Base-by-base conservation (phyloP, 306 rosid genomes). In the Sechiopsis laciniata region DNA sequence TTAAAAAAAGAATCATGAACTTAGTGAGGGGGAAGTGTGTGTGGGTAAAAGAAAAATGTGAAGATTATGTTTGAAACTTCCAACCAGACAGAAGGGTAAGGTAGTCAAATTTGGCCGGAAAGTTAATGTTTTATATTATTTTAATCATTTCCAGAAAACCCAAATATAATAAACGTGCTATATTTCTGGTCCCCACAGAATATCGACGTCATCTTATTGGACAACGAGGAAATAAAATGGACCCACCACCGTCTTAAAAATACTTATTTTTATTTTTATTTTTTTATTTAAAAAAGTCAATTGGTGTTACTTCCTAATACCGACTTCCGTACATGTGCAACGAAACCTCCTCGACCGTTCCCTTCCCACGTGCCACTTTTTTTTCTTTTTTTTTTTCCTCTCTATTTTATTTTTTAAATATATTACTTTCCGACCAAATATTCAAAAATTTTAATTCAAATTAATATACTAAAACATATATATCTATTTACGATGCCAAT, bases 351-450 rank as follows among this genome's bases (percentile, higher is more conserved):
- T 53, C 61, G 65, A 78, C 70, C 62, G 59, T 68, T 75, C 75
- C 13, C 55, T n/a, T n/a, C 76, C 83, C 73, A 79, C 88, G 82
- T 79, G 85, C 73, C 45, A 48, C 4, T n/a, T 66, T 26, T 11
- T 12, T 4, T n/a, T 2, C 5, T n/a, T 66, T 26, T 67, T 19
- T 61, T 10, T 14, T 21, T 2, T 0, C 7, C 46, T 7, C 10
- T 40, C 46, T 40, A 32, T 58, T 11, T 22, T 22, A 9, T 60
- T 60, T 59, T 59, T 20, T 0, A 20, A 56, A 20, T 19, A 56
- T 56, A 56, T 8, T 56, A 8, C 10, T 50, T 63, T 64, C 71
- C 52, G 29, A 64, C 71, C 71, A 64, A 64, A 64, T 64, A 64
- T 64, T 64, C 71, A 16, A 64, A 64, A 64, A 3, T n/a, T 12